Percentiles rank a stretch among this genome's conserved stretches.
These are phyloP conservation scores for Kluyveromyces nonfermentans DNA, from an alignment of 805 yeast species.

Conservation along the genomic window DNA sequence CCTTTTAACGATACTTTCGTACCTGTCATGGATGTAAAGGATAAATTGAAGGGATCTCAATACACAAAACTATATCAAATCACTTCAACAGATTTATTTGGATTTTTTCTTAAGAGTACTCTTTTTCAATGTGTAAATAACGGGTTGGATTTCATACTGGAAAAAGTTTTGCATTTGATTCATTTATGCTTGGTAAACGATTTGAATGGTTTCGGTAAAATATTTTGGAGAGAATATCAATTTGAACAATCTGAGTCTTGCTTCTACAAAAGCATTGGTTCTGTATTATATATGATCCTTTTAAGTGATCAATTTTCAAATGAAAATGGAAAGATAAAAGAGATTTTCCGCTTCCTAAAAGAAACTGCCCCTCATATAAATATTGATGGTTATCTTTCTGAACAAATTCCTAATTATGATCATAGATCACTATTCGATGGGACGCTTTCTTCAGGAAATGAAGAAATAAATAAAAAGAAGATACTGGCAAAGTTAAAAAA, in stretches of 20 bases:
- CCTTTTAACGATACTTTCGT: slow-evolving; percentile 43
- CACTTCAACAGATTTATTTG: slow-evolving; percentile 44
- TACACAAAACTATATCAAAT: slow-evolving; percentile 41
- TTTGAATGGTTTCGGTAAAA: slow-evolving; percentile 28
- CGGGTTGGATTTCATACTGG: slow-evolving; percentile 49
- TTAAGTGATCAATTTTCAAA: slow-evolving; percentile 31
- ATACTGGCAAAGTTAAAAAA: slow-evolving; percentile 60
- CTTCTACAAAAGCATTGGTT: slow-evolving; percentile 33
- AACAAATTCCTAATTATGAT: slow-evolving; percentile 32
- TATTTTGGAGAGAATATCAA: slow-evolving; percentile 30
- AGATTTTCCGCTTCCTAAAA: slow-evolving; percentile 35
- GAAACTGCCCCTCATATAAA: slow-evolving; percentile 25
- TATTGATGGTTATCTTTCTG: slow-evolving; percentile 25
- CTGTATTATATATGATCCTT: slow-evolving; percentile 34
- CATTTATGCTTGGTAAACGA: slow-evolving; percentile 49
- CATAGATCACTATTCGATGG: slow-evolving; percentile 16
- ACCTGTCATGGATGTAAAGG: slow-evolving; percentile 39
- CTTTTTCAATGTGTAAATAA: slow-evolving; percentile 30
- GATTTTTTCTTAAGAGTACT: slow-evolving; percentile 42
- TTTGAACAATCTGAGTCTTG: slow-evolving; percentile 32
- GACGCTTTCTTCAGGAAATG: slow-evolving; percentile 23
- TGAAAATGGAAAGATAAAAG: slow-evolving; percentile 48
- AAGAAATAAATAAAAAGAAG: slow-evolving; percentile 52
- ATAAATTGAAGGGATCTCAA: slow-evolving; percentile 28
- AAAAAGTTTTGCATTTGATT: slow-evolving; percentile 53